A percentile compares a stretch with the other conserved stretches of the same genome.
phyloP scores from a whole-genome alignment of 1,284 basidiomycete genomes.

The Trametes hirsuta region DNA sequence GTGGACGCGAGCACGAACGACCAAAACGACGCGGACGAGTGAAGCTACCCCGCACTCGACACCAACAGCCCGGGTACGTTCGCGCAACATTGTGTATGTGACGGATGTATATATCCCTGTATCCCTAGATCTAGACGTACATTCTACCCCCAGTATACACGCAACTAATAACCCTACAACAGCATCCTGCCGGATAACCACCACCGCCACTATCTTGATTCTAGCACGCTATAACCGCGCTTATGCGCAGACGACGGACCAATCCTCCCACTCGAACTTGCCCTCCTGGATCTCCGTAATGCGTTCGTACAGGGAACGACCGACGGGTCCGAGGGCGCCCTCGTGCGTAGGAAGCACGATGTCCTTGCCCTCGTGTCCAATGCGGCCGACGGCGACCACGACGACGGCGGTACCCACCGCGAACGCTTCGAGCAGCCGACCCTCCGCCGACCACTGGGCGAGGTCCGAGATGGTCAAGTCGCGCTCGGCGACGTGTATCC shows the following conservation, averaged over 20 bases:
- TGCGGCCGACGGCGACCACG: conserved; percentile 59
- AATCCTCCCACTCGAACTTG: conserved; percentile 51
- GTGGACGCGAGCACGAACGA: conserved; percentile 3
- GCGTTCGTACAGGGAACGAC: conserved; percentile 55
- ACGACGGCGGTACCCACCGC: conserved; percentile 74
- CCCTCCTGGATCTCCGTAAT: conserved; percentile 73
- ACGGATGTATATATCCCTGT: conserved; percentile 6
- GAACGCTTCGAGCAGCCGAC: conserved; percentile 70
- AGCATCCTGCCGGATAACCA: background rate
- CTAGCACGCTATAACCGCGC: conserved; percentile 18
- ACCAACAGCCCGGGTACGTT: background rate
- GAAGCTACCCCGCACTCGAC: background rate
- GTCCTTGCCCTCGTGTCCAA: conserved; percentile 57
- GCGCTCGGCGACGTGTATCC: conserved; percentile 47
- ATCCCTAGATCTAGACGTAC: conserved; percentile 15
- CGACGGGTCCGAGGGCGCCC: conserved; percentile 58
- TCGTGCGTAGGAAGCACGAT: conserved; percentile 51
- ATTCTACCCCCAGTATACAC: conserved; percentile 9
- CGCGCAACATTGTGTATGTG: background rate
- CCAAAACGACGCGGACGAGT: conserved; percentile 21
- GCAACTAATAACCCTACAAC: conserved; percentile 4
- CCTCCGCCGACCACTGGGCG: conserved; percentile 55
- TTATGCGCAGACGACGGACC: conserved; percentile 49
- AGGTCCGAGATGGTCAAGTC: conserved; percentile 49
- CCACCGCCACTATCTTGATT: background rate